Conservation (phyloP, 176 grass and related monocot genomes). For the Oryza meridionalis region DNA sequence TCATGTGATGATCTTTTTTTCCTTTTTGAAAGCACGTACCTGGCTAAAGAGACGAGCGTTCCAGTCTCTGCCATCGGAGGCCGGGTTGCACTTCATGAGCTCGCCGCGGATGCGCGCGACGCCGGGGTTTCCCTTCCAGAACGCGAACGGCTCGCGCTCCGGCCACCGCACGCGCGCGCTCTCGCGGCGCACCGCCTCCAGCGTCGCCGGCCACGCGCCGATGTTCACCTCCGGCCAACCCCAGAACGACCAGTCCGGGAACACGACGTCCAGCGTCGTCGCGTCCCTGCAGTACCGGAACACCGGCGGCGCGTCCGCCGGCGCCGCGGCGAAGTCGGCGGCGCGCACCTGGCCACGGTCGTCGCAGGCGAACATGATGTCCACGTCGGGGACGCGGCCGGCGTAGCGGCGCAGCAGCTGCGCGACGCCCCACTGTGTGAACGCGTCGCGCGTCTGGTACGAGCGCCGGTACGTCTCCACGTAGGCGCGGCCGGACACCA, state of each 20-base stretch:
- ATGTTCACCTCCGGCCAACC: slow-evolving; percentile 68
- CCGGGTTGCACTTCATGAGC: slow-evolving; percentile 48
- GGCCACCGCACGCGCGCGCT: slow-evolving; percentile 48
- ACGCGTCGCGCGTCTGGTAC: slow-evolving; percentile 67
- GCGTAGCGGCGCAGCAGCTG: slow-evolving; percentile 66
- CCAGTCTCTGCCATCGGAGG: slow-evolving; percentile 53
- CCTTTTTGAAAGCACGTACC: neutral
- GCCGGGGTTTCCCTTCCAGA: slow-evolving; percentile 54
- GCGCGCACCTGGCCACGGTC: slow-evolving; percentile 52
- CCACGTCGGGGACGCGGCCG: slow-evolving; percentile 63
- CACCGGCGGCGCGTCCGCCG: slow-evolving; percentile 47
- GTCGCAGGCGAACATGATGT: slow-evolving; percentile 77
- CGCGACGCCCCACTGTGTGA: slow-evolving; percentile 78
- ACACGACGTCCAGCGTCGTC: slow-evolving; percentile 55
- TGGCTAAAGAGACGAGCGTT: slow-evolving; percentile 50
- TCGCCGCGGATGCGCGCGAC: slow-evolving; percentile 18
- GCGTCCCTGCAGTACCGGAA: slow-evolving; percentile 67
- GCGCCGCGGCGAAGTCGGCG: slow-evolving; percentile 14
- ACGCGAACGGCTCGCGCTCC: slow-evolving; percentile 57
- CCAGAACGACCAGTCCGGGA: slow-evolving; percentile 97
- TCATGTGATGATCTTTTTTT: too few species aligned
- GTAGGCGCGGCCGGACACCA: slow-evolving; percentile 53
- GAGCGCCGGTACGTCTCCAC: slow-evolving; percentile 53
- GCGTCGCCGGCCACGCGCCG: slow-evolving; percentile 44
- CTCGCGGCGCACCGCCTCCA: slow-evolving; percentile 44